phyloP scores from a whole-genome alignment of 2,329 filamentous ascomycete species.

The Aspergillus fumigatus region DNA sequence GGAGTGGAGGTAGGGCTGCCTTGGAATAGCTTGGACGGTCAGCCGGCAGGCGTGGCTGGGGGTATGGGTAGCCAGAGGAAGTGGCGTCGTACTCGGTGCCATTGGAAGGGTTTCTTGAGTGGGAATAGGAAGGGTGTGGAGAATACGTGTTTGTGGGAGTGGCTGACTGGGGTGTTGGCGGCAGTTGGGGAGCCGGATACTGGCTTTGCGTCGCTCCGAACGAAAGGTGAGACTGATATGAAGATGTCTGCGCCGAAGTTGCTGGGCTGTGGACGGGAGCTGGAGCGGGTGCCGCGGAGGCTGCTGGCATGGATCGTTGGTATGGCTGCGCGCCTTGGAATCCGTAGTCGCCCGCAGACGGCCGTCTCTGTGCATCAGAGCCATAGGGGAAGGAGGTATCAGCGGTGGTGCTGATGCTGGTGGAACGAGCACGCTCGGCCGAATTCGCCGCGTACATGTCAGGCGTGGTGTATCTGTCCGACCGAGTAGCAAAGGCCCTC shows the following conservation, averaged over 20 bases:
- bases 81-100: slow-evolving; percentile 29
- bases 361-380: slow-evolving; percentile 42
- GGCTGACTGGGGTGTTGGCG: slow-evolving; percentile 40
- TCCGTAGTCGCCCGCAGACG: slow-evolving; percentile 46
- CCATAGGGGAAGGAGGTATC: slow-evolving; percentile 43
- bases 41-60: slow-evolving; percentile 13
- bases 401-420: slow-evolving; percentile 54
- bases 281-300: slow-evolving; percentile 33
- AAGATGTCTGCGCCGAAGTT: slow-evolving; percentile 12
- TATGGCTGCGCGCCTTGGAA: slow-evolving; percentile 31
- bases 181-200: slow-evolving; percentile 40
- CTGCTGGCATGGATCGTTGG: slow-evolving; percentile 33
- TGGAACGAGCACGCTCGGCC: slow-evolving; percentile 54
- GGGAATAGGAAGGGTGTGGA: slow-evolving; percentile 31
- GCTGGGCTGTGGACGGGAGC: slow-evolving; percentile 27
- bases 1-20: slow-evolving; percentile 24
- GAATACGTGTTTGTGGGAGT: slow-evolving; percentile 31
- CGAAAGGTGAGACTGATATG: slow-evolving; percentile 38
- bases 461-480: slow-evolving; percentile 48
- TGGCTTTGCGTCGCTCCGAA: slow-evolving; percentile 39
- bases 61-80: slow-evolving; percentile 17
- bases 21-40: slow-evolving; percentile 25
- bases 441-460: slow-evolving; percentile 45
- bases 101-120: slow-evolving; percentile 30
- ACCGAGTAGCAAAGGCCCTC: slow-evolving; percentile 41